Conservation (phyloP, 2,329 filamentous ascomycete genomes). For the Davidsoniella eucalypti region DNA sequence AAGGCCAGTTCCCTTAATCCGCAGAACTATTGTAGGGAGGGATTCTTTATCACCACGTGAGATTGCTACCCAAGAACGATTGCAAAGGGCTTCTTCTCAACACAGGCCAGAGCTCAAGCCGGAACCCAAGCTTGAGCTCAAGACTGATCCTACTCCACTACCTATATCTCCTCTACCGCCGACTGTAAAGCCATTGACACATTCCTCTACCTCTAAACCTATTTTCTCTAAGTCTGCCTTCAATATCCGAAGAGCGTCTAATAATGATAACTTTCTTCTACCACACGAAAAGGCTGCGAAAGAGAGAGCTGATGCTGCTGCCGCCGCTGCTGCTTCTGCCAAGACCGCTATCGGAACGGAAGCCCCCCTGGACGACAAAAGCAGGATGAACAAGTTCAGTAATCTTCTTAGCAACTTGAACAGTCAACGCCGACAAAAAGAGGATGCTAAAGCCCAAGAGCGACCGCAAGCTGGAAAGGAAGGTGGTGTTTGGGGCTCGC, state of each 20-base stretch:
- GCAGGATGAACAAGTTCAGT: constrained; percentile 7
- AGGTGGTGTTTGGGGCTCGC: constrained; percentile 5
- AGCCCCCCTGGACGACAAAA: neutral
- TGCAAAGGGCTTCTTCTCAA: neutral
- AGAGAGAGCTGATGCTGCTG: neutral
- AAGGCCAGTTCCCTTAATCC: too few species aligned
- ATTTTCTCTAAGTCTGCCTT: neutral
- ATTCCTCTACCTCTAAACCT: neutral
- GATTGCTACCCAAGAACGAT: neutral
- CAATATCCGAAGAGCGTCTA: constrained; percentile 2
- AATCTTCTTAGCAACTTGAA: constrained; percentile 4
- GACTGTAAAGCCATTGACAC: neutral
- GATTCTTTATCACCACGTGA: constrained; percentile 1
- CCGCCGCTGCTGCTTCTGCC: neutral
- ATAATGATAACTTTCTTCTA: constrained; percentile 7
- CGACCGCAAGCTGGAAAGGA: constrained; percentile 1
- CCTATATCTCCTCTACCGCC: neutral
- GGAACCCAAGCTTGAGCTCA: neutral
- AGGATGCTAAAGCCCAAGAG: neutral
- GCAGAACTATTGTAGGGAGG: neutral
- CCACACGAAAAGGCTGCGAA: constrained; percentile 4
- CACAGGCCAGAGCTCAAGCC: neutral
- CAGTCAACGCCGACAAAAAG: constrained; percentile 6
- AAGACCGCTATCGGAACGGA: neutral
- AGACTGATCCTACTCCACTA: neutral